Percentiles rank a stretch among this genome's conserved stretches.
Evolutionary conservation across 352 stramenopile species (phyloP).

Genomic region (Globisporangium orthogonon): DNA sequence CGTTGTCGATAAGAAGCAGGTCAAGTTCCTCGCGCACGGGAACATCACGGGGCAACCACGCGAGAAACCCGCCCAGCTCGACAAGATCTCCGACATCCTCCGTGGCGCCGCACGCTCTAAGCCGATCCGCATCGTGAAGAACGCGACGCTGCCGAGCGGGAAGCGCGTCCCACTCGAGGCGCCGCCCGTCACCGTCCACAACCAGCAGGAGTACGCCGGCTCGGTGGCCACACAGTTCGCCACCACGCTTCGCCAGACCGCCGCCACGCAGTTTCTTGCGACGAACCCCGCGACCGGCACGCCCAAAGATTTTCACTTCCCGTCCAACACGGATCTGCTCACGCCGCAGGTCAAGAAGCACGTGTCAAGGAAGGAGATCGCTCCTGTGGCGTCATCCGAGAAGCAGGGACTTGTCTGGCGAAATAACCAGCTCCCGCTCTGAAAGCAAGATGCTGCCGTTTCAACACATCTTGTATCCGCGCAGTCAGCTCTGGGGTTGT

Average conservation of each 20-base stretch:
- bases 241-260: constrained; percentile 28
- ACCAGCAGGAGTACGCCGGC: constrained; percentile 53
- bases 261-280: constrained; percentile 29
- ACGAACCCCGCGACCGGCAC: constrained; percentile 25
- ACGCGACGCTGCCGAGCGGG: constrained; percentile 68
- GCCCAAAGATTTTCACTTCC: constrained; percentile 56
- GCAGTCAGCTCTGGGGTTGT: too few species aligned
- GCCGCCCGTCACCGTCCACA: constrained; percentile 63
- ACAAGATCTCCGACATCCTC: constrained; percentile 79
- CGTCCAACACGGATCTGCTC: constrained; percentile 41
- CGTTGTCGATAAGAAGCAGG: constrained; percentile 82
- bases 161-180: constrained; percentile 57
- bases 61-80: constrained; percentile 49
- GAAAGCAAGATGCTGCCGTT: too few species aligned
- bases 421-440: constrained; percentile 20
- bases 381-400: constrained; percentile 20
- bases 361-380: constrained; percentile 43
- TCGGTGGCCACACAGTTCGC: constrained; percentile 47
- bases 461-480: too few species aligned
- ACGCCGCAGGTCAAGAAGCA: constrained; percentile 58
- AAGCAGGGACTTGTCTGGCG: constrained; percentile 51
- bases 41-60: constrained; percentile 69
- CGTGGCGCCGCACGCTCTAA: constrained; percentile 41
- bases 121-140: constrained; percentile 69
- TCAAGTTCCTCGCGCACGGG: constrained; percentile 85